Evolutionary conservation across 192 early-diverging fungal species (phyloP).

Genomic region (Umbelopsis isabellina): DNA sequence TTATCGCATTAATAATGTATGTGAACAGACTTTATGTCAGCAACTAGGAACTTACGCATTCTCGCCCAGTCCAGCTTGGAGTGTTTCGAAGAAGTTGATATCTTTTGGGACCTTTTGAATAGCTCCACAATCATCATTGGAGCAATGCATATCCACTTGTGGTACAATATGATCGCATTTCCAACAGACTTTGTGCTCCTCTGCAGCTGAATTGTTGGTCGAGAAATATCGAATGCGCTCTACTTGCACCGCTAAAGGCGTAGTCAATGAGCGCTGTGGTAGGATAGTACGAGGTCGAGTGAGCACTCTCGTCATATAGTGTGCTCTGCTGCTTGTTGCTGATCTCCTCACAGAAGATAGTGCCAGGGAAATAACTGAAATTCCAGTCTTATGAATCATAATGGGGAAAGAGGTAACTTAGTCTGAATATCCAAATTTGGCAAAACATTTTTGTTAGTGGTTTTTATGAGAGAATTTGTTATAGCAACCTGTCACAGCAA

Average conservation of each 20-base stretch:
- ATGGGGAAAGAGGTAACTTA: no score
- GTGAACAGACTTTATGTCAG: neutral
- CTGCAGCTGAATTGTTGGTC: neutral
- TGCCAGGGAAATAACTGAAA: no score
- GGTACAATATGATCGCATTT: constrained; percentile 54
- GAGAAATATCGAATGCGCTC: neutral
- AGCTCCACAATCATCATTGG: constrained; percentile 54
- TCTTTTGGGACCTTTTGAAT: constrained; percentile 59
- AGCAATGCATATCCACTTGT: constrained; percentile 56
- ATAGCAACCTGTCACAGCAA: no score
- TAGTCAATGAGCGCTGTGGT: neutral
- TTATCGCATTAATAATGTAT: neutral
- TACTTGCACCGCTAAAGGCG: neutral
- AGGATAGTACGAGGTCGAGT: neutral
- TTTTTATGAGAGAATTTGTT: no score
- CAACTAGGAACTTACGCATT: constrained; percentile 25
- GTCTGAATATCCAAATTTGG: no score
- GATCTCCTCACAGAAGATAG: constrained; percentile 17
- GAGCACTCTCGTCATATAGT: neutral
- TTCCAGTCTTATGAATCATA: no score
- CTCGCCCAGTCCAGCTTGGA: constrained; percentile 39
- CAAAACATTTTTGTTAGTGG: no score
- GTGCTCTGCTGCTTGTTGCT: neutral
- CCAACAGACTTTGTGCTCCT: constrained; percentile 59
- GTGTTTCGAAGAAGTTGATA: constrained; percentile 64